Conservation (phyloP, 2,329 filamentous ascomycete genomes). For the Cadophora sp. region DNA sequence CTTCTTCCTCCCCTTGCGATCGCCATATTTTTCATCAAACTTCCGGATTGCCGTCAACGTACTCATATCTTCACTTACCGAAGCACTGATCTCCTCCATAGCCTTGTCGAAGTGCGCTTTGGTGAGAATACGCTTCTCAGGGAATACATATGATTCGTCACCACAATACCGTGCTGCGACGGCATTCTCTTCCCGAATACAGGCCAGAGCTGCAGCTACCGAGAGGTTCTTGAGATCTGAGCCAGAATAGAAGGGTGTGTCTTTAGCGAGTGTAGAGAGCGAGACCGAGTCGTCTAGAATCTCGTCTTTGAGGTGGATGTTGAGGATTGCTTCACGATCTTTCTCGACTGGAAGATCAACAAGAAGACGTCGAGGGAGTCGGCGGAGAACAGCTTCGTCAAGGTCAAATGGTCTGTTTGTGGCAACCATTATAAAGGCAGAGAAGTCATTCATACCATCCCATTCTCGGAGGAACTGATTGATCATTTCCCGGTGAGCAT, state of each 20-base stretch:
- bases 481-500: slow-evolving; percentile 81
- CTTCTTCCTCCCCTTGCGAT: slow-evolving; percentile 72
- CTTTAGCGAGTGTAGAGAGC: slow-evolving; percentile 66
- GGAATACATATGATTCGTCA: slow-evolving; percentile 58
- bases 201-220: slow-evolving; percentile 80
- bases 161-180: slow-evolving; percentile 48
- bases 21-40: slow-evolving; percentile 95
- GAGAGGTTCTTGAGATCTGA: slow-evolving; percentile 85
- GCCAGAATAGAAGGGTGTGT: slow-evolving; percentile 80
- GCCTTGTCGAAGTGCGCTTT: slow-evolving; percentile 83
- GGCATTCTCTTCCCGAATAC: slow-evolving; percentile 76
- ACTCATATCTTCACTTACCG: slow-evolving; percentile 92
- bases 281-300: slow-evolving; percentile 65
- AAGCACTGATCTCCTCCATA: slow-evolving; percentile 87
- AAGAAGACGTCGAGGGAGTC: slow-evolving; percentile 74
- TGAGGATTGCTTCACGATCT: slow-evolving; percentile 72
- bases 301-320: slow-evolving; percentile 75
- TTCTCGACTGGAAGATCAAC: slow-evolving; percentile 73
- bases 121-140: slow-evolving; percentile 70
- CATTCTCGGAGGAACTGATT: slow-evolving; percentile 97
- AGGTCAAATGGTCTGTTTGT: slow-evolving; percentile 96
- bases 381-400: slow-evolving; percentile 84
- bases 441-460: slow-evolving; percentile 85
- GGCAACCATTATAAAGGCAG: slow-evolving; percentile 97
- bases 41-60: slow-evolving; percentile 86